Evolutionary conservation across 176 grass and related monocot genomes (phyloP).

Genomic region (Lolium rigidum): DNA sequence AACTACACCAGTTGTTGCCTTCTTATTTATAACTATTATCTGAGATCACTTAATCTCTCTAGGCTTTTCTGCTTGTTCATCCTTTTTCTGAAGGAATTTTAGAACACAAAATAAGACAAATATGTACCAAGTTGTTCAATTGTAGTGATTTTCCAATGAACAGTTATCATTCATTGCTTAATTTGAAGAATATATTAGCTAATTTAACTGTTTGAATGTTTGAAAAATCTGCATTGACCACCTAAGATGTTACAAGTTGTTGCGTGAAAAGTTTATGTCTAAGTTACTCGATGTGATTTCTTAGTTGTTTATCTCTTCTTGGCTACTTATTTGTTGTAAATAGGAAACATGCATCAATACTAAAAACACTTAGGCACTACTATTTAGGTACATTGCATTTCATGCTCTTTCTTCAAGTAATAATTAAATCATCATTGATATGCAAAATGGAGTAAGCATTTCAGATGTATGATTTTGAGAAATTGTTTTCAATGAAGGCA

Average conservation of each 20-base stretch:
- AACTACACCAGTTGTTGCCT: background rate
- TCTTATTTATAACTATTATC: background rate
- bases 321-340: background rate
- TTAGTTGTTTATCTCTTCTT: conserved; percentile 1
- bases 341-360: background rate
- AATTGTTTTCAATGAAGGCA: conserved; percentile 2
- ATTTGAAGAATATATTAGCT: background rate
- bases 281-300: conserved; percentile 8
- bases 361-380: conserved; percentile 4
- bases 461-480: background rate
- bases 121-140: conserved; percentile 11
- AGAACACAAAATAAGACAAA: conserved; percentile 7
- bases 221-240: background rate
- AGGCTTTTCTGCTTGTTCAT: conserved; percentile 6
- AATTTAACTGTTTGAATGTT: conserved; percentile 27
- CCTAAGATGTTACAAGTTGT: background rate
- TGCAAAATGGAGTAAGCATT: conserved; percentile 5
- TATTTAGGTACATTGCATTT: background rate
- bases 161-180: background rate
- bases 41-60: background rate
- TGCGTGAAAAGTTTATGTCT: background rate
- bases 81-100: background rate
- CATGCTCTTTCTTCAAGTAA: conserved; percentile 23
- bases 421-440: background rate
- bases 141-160: conserved; percentile 27